Evolutionary conservation across 768 basidiomycete species (phyloP).

Genomic region (Baorangia bicolor): DNA sequence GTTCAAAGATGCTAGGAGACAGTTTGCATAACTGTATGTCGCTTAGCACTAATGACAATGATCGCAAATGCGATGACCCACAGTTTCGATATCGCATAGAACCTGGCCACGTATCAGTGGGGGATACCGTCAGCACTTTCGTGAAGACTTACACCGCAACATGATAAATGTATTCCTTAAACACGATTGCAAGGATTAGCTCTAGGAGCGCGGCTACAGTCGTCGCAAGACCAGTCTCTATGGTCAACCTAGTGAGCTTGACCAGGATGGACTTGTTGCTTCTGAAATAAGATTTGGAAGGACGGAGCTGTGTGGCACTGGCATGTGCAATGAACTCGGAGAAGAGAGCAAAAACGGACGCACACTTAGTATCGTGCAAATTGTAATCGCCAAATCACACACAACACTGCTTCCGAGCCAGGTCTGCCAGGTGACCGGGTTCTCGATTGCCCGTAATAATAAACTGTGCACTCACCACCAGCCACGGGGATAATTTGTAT

Average conservation of each 20-base stretch:
- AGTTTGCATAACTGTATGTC: conserved; percentile 16
- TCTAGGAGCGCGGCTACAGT: conserved; percentile 18
- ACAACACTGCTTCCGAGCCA: conserved; percentile 22
- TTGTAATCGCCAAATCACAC: conserved; percentile 21
- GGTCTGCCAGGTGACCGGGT: conserved; percentile 5
- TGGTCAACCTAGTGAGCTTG: conserved; percentile 20
- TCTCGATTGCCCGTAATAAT: no score
- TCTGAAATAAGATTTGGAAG: conserved; percentile 4
- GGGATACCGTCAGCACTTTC: neutral
- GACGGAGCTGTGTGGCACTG: conserved; percentile 17
- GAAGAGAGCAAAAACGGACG: neutral
- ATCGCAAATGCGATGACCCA: neutral
- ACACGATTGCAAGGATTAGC: conserved; percentile 12
- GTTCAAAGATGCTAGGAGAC: conserved; percentile 18
- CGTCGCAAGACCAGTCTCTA: conserved; percentile 27
- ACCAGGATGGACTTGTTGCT: neutral
- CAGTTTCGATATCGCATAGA: conserved; percentile 17
- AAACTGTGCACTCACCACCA: conserved; percentile 6
- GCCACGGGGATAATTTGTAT: neutral
- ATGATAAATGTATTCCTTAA: neutral
- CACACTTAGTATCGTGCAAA: conserved; percentile 19
- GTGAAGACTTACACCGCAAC: conserved; percentile 18
- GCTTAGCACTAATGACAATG: neutral
- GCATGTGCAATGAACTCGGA: neutral
- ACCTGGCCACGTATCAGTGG: neutral